Evolutionary conservation across 768 basidiomycete genomes (phyloP).

Genomic region (Boletus pseudopeckii): DNA sequence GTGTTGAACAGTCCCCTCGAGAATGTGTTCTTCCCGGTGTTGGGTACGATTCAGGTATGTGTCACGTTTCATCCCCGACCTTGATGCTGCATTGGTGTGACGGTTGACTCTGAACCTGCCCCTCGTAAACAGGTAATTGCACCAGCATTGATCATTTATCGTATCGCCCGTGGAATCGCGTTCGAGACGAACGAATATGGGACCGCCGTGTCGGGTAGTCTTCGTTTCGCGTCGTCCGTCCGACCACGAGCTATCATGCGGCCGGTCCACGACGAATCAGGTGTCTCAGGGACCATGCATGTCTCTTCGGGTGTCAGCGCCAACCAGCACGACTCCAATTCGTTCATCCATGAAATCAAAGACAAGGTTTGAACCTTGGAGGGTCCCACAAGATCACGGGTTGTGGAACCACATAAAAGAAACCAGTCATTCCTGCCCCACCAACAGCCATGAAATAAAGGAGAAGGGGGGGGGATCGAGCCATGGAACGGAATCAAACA

Average conservation of each 20-base stretch:
- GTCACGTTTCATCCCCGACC: background rate
- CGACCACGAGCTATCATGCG: background rate
- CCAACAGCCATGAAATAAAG: no score
- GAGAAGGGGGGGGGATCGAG: background rate
- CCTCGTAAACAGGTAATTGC: slow-evolving; percentile 9
- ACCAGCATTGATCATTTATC: slow-evolving; percentile 19
- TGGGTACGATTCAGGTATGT: slow-evolving; percentile 21
- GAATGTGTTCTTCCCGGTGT: slow-evolving; percentile 23
- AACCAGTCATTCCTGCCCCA: background rate
- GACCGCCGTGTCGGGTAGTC: background rate
- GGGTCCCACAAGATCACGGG: background rate
- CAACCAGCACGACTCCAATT: slow-evolving; percentile 5
- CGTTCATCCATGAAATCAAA: slow-evolving; percentile 15
- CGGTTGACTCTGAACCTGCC: background rate
- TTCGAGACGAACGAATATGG: slow-evolving; percentile 15
- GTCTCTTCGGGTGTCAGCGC: background rate
- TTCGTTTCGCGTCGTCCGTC: slow-evolving; percentile 9
- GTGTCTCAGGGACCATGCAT: slow-evolving; percentile 10
- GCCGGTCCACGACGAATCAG: background rate
- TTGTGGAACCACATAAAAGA: background rate
- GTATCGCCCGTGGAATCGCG: slow-evolving; percentile 20
- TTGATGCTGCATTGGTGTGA: background rate
- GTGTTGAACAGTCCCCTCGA: slow-evolving; percentile 20
- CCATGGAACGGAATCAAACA: background rate
- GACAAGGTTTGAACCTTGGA: background rate